Percentiles rank a stretch among this genome's conserved stretches.
These are phyloP conservation scores for Diospyros lotus DNA, from an alignment of 148 eudicot species.

Conservation along the genomic window DNA sequence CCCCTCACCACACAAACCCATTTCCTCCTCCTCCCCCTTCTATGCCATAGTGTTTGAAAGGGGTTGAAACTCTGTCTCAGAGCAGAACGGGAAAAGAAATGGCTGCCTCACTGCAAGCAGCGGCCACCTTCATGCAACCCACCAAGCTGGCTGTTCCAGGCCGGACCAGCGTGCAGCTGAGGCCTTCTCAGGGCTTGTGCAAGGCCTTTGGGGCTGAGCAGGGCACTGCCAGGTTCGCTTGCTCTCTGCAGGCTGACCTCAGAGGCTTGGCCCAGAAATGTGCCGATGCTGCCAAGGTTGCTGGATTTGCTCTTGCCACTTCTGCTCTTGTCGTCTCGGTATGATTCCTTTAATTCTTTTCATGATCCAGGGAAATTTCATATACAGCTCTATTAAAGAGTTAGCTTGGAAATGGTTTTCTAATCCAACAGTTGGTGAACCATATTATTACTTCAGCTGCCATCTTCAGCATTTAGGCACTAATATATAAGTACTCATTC, in stretches of 20 bases:
- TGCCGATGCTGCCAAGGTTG: conserved; percentile 85
- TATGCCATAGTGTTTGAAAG: not conserved
- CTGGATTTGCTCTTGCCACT: conserved; percentile 94
- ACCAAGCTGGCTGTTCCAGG: conserved; percentile 38
- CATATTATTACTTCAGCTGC: no score
- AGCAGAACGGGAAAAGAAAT: conserved; percentile 19
- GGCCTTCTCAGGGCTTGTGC: conserved; percentile 47
- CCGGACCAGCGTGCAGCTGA: conserved; percentile 38
- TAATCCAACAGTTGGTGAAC: not conserved
- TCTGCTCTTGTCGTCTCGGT: conserved; percentile 91
- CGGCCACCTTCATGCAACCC: conserved; percentile 84
- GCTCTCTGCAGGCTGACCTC: conserved; percentile 79
- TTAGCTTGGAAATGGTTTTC: not conserved
- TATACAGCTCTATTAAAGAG: not conserved
- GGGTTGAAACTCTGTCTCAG: no score
- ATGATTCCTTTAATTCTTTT: conserved; percentile 2
- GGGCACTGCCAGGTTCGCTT: conserved; percentile 38
- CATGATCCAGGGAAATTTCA: no score
- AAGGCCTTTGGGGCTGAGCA: conserved; percentile 71
- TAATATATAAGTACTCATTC: no score
- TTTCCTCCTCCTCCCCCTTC: not conserved
- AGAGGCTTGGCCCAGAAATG: conserved; percentile 80
- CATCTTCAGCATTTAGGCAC: no score
- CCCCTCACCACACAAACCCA: conserved; percentile 4
- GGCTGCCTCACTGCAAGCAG: conserved; percentile 95